A percentile compares a stretch with the other conserved stretches of the same genome.
Conservation (phyloP, 108 stramenopile species). For the Asterionellopsis glacialis region DNA sequence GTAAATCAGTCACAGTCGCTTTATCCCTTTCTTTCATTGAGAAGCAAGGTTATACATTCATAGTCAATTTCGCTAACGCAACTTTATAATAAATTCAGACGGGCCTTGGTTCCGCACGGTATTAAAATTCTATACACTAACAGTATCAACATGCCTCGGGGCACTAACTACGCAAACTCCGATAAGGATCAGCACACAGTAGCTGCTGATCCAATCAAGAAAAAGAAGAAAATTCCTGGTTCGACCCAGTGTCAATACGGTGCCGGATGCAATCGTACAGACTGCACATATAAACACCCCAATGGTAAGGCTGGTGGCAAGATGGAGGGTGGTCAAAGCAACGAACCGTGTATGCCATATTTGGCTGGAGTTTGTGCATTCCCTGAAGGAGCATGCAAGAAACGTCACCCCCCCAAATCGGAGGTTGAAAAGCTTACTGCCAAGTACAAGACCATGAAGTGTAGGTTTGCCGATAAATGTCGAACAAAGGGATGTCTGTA, state of each 20-base stretch:
- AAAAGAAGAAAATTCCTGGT: conserved; percentile 1
- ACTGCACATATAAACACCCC: conserved; percentile 69
- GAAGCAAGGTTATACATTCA: too few relatives aligned
- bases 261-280: conserved; percentile 57
- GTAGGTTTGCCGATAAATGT: conserved; percentile 72
- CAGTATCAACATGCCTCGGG: conserved; percentile 26
- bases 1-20: too few relatives aligned
- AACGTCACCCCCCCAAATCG: conserved; percentile 66
- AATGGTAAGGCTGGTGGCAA: conserved; percentile 7
- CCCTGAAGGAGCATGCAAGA: conserved; percentile 50
- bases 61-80: too few relatives aligned
- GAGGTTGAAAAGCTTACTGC: conserved; percentile 57
- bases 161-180: conserved; percentile 54
- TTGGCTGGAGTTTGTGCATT: conserved; percentile 74
- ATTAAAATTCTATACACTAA: too few relatives aligned
- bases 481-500: conserved; percentile 77
- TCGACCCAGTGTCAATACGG: conserved; percentile 59
- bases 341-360: conserved; percentile 73
- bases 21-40: too few relatives aligned
- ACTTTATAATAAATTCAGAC: too few relatives aligned
- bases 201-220: too few relatives aligned
- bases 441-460: conserved; percentile 58
- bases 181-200: neutral
- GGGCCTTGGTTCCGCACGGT: too few relatives aligned
- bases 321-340: conserved; percentile 30